Base-by-base conservation (phyloP, 495 filamentous ascomycete genomes). In the Clavariopsis aquatica region DNA sequence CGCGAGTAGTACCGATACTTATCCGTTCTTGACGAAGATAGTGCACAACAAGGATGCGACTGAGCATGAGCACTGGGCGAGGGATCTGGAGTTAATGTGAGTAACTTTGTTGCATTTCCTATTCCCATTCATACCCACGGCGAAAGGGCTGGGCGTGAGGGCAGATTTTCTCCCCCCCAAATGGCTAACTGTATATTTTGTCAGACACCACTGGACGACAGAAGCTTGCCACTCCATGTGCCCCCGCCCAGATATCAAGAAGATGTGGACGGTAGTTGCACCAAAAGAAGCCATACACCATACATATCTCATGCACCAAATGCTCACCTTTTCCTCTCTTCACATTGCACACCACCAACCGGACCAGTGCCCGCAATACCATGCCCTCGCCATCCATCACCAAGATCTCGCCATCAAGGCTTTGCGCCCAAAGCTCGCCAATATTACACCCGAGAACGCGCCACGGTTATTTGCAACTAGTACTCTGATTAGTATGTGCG, bases 31-130 rank as follows among this genome's bases (percentile, higher is more conserved):
- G 20, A 60, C 60, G 20, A 60, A 57, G 52, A 57, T 65, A 46
- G 41, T 61, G 17, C 28, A 69, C 15, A 56, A 61, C 22, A 23
- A 19, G 0, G 61, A 69, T 24, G 26, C 57, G 10, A 34, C 36
- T 15, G 57, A 67, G 29, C 26, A 59, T 7, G 36, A 66, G 47
- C 53, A 55, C 27, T 70, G 68, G 68, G 45, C 64, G 19, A 52
- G 60, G n/a, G 68, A 70, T 45, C 49, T 70, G 6, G 68, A 70
- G 26, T 36, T 70, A 15, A 70, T 70, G 67, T 66, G 28, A 19
- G 64, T 59, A 19, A 49, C 24, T n/a, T 45, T 15, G 19, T n/a
- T 45, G 8, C 54, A 13, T 22, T 46, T 3, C 19, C 23, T 8
- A 12, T 8, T 28, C n/a, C 29, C n/a, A 23, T 36, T 5, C n/a